Conservation (phyloP, 768 basidiomycete genomes). For the Hygrocybe punicea region DNA sequence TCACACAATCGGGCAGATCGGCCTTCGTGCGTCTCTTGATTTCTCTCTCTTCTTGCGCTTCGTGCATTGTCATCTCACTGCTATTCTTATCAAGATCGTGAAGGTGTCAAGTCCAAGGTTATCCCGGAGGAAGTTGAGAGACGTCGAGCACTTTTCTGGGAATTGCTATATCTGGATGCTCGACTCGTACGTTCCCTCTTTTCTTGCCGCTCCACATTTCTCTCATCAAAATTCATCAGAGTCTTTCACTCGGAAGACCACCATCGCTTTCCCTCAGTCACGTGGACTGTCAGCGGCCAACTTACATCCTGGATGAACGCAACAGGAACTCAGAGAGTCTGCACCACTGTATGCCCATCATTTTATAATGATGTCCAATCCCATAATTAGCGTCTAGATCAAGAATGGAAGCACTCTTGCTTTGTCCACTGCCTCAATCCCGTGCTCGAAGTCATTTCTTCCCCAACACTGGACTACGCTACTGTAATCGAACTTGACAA, state of each 20-base stretch:
- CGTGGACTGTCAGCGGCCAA: slow-evolving; percentile 54
- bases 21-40: slow-evolving; percentile 48
- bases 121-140: slow-evolving; percentile 70
- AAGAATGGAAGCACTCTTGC: slow-evolving; percentile 69
- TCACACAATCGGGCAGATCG: slow-evolving; percentile 40
- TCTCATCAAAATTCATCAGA: slow-evolving; percentile 34
- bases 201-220: slow-evolving; percentile 8
- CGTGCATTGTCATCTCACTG: slow-evolving; percentile 8
- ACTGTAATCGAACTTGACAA: slow-evolving; percentile 55
- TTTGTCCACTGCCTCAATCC: slow-evolving; percentile 58
- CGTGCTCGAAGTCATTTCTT: slow-evolving; percentile 55
- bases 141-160: slow-evolving; percentile 67
- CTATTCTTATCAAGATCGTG: slow-evolving; percentile 48
- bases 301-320: slow-evolving; percentile 42
- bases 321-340: slow-evolving; percentile 37
- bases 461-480: slow-evolving; percentile 49
- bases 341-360: slow-evolving; percentile 40
- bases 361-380: slow-evolving; percentile 2
- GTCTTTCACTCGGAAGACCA: slow-evolving; percentile 64
- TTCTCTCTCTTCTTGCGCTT: slow-evolving; percentile 12
- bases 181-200: slow-evolving; percentile 46
- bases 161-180: slow-evolving; percentile 61
- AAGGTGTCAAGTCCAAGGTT: slow-evolving; percentile 59
- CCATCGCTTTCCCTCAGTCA: slow-evolving; percentile 61
- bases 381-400: slow-evolving; percentile 46